These are phyloP conservation scores for Cystobasidium slooffiae DNA, from an alignment of 1,284 basidiomycete genomes.

Conservation along the genomic window DNA sequence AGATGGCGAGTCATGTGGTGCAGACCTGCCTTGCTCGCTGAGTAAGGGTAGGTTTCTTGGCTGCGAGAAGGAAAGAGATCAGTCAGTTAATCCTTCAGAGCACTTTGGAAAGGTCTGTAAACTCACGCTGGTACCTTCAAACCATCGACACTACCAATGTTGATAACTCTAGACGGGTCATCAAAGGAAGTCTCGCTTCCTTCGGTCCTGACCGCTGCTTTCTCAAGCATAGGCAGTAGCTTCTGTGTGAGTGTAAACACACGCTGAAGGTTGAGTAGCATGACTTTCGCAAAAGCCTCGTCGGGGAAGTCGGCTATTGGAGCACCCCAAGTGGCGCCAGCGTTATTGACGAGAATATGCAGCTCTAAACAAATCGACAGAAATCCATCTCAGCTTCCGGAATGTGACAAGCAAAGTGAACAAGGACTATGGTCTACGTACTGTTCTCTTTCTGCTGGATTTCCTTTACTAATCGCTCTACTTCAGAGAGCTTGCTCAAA, in stretches of 20 bases:
- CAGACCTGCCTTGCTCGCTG: conserved; percentile 68
- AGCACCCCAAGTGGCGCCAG: conserved; percentile 69
- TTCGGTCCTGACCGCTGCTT: conserved; percentile 60
- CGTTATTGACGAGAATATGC: conserved; percentile 71
- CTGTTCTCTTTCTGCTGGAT: conserved; percentile 63
- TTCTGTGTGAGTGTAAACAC: conserved; percentile 73
- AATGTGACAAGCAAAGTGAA: background rate
- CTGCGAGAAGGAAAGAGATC: conserved; percentile 55
- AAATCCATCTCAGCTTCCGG: background rate
- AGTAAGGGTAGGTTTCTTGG: conserved; percentile 72
- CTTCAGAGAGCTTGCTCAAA: conserved; percentile 66
- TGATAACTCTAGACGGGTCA: conserved; percentile 52
- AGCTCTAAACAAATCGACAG: conserved; percentile 56
- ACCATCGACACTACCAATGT: conserved; percentile 53
- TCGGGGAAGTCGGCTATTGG: conserved; percentile 60
- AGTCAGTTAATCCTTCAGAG: background rate
- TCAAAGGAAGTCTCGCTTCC: conserved; percentile 57
- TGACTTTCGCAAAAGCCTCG: conserved; percentile 65
- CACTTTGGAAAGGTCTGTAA: background rate
- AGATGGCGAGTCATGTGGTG: conserved; percentile 69
- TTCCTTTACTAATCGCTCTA: conserved; percentile 64
- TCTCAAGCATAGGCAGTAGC: conserved; percentile 66
- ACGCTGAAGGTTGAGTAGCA: conserved; percentile 70
- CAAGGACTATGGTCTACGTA: conserved; percentile 45
- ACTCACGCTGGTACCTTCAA: conserved; percentile 47